These are phyloP conservation scores for Iris macrosiphon DNA, from an alignment of 106 monocot species.

Conservation along the genomic window DNA sequence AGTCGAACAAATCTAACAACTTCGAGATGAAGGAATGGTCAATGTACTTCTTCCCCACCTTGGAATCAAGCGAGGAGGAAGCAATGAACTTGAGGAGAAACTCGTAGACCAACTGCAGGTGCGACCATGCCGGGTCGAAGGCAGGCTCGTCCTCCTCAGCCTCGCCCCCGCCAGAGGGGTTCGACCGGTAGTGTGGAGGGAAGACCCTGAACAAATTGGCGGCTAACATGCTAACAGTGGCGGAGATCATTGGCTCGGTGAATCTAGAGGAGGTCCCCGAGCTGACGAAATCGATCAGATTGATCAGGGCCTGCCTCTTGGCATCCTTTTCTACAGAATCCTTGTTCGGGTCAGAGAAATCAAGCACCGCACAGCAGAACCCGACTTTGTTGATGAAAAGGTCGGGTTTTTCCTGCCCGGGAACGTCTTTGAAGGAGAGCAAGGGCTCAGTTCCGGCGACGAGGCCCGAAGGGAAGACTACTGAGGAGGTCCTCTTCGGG, in stretches of 20 bases:
- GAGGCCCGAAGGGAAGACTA: conserved; percentile 66
- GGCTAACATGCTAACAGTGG: conserved; percentile 71
- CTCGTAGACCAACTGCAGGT: conserved; percentile 78
- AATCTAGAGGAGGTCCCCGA: conserved; percentile 39
- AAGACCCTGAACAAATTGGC: conserved; percentile 69
- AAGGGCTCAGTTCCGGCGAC: conserved; percentile 75
- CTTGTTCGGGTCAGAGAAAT: conserved; percentile 62
- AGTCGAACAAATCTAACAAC: conserved; percentile 82
- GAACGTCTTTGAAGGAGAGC: conserved; percentile 63
- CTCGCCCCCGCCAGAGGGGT: conserved; percentile 43
- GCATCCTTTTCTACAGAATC: conserved; percentile 70
- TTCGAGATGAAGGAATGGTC: conserved; percentile 71
- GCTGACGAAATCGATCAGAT: conserved; percentile 56
- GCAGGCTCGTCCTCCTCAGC: conserved; percentile 77
- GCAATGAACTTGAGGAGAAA: conserved; percentile 64
- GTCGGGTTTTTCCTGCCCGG: conserved; percentile 48
- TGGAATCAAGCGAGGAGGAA: conserved; percentile 59
- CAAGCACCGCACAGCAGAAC: conserved; percentile 63
- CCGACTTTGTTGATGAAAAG: conserved; percentile 78
- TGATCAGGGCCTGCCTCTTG: conserved; percentile 55
- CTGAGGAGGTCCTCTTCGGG: conserved; percentile 69
- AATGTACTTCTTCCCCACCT: conserved; percentile 71
- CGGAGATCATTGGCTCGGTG: conserved; percentile 54
- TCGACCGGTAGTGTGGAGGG: conserved; percentile 53
- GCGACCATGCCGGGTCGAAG: conserved; percentile 86